Evolutionary conservation across 108 stramenopile species (phyloP).

Genomic region (Bacterosira constricta): DNA sequence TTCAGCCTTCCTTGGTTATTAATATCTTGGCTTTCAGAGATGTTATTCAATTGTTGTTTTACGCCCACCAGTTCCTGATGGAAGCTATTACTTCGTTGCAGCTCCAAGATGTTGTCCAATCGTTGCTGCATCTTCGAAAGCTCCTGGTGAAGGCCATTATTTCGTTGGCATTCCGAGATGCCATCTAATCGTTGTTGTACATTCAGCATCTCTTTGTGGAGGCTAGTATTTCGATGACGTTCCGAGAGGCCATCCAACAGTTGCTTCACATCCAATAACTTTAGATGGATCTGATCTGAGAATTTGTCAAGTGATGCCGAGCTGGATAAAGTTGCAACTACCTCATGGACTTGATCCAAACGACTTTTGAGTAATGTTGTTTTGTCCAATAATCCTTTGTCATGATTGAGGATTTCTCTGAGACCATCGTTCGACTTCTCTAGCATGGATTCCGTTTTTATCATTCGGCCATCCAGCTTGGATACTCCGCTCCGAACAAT

Average conservation of each 20-base stretch:
- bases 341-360: neutral
- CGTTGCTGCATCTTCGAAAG: neutral
- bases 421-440: conserved; percentile 11
- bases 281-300: neutral
- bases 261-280: neutral
- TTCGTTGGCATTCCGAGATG: neutral
- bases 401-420: neutral
- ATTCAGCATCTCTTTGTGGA: neutral
- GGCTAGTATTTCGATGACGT: neutral
- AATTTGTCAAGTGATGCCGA: neutral
- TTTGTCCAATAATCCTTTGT: conserved; percentile 2
- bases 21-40: too few relatives aligned
- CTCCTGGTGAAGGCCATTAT: neutral
- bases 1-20: too few relatives aligned
- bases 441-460: conserved; percentile 7
- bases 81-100: neutral
- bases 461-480: conserved; percentile 1
- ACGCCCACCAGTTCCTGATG: too few relatives aligned
- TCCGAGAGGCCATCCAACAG: neutral
- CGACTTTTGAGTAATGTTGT: conserved; percentile 3
- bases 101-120: neutral
- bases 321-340: conserved; percentile 11
- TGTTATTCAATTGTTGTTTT: too few relatives aligned
- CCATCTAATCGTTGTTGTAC: neutral
- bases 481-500: conserved; percentile 1